phyloP scores from a whole-genome alignment of 1,284 basidiomycete species.

The Cronartium quercuum region DNA sequence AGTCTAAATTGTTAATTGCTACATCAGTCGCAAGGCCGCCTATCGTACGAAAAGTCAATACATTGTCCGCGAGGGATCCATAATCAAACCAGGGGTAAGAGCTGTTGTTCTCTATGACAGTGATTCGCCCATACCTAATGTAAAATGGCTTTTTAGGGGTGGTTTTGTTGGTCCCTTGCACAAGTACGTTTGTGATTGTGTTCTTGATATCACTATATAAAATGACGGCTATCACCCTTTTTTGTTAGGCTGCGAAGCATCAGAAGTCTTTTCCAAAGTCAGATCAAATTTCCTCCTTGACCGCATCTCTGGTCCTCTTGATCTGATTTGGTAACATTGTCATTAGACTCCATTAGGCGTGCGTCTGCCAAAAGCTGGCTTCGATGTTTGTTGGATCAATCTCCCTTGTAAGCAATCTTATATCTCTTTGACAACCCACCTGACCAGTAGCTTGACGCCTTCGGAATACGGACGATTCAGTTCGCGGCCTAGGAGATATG shows the following conservation, averaged over 20 bases:
- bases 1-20: background rate
- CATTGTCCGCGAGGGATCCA: background rate
- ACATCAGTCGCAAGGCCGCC: slow-evolving; percentile 14
- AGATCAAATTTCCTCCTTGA: background rate
- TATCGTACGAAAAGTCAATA: slow-evolving; percentile 12
- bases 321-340: too few species aligned
- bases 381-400: slow-evolving; percentile 48
- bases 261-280: background rate
- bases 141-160: slow-evolving; percentile 2
- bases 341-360: slow-evolving; percentile 6
- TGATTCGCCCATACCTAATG: background rate
- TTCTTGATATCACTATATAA: background rate
- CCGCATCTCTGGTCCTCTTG: too few species aligned
- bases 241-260: background rate
- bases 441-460: background rate
- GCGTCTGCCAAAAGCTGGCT: slow-evolving; percentile 42
- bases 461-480: background rate
- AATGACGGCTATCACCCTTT: too few species aligned
- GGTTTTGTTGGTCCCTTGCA: slow-evolving; percentile 26
- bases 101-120: background rate
- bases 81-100: background rate
- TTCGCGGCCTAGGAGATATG: slow-evolving; percentile 44
- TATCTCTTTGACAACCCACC: background rate
- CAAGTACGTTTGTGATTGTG: slow-evolving; percentile 1
- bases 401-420: slow-evolving; percentile 42